phyloP scores from a whole-genome alignment of 2,329 filamentous ascomycete species.

The Shiraia sp. region DNA sequence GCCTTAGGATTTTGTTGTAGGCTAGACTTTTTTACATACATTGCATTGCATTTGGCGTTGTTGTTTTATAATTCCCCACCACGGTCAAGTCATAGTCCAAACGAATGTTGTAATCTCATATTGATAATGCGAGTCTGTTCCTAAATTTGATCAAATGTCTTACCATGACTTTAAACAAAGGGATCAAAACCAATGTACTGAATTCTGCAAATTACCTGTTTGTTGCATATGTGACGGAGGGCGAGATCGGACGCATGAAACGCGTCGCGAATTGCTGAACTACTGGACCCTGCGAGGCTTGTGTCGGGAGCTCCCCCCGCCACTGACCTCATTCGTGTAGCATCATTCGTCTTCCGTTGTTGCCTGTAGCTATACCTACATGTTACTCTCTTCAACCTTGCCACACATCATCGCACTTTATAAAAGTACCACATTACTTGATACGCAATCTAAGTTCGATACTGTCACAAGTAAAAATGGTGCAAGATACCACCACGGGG shows the following conservation, averaged over 20 bases:
- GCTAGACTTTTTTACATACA: too few species aligned
- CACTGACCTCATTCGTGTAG: constrained; percentile 27
- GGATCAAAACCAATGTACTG: too few species aligned
- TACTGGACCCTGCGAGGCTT: too few species aligned
- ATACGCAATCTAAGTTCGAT: background rate
- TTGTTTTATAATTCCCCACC: background rate
- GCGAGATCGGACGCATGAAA: too few species aligned
- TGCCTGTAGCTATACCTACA: constrained; percentile 7
- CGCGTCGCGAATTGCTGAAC: constrained; percentile 1
- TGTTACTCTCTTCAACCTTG: background rate
- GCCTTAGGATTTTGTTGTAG: too few species aligned
- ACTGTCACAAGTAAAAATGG: constrained; percentile 22
- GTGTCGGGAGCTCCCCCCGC: constrained; percentile 21
- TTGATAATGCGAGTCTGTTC: background rate
- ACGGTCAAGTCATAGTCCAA: background rate
- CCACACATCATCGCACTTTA: background rate
- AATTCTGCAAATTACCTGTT: too few species aligned
- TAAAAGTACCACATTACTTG: too few species aligned
- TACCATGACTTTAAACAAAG: background rate
- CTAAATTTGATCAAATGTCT: too few species aligned
- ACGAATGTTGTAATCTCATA: background rate
- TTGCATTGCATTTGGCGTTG: constrained; percentile 40
- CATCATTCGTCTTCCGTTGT: constrained; percentile 4
- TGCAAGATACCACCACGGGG: constrained; percentile 32
- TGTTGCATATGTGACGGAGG: background rate